Base-by-base conservation (phyloP, 176 grass and related monocot species). In the Oryza nivara region DNA sequence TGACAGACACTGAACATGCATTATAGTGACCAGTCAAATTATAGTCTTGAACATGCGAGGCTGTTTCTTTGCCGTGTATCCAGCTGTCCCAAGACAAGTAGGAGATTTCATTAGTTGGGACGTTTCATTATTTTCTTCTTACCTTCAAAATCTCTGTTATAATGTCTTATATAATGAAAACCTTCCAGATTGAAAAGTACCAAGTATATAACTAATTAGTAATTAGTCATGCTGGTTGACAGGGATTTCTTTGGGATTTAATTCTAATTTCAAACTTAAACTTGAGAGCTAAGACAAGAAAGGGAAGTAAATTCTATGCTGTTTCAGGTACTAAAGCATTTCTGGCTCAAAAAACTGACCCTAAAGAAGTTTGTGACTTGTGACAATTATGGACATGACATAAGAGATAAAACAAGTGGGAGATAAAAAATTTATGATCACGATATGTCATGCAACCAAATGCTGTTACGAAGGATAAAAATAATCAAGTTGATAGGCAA, bases 61-160 rank as follows among this genome's bases (percentile, higher is more conserved):
- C 25, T 65, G 6, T 83, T 78, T 72, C 16, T 44, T 73, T 5
- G 16, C 16, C 0, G 6, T 83, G 30, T 67, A 16, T 73, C 54
- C 60, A 73, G 40, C n/a, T 23, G 65, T 7, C 34, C 34, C 73
- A 77, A 60, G 52, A 67, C 36, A 70, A 76, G 28, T 9, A 46
- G 73, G 52, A 72, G 14, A 61, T 61, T 28, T 61, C 1, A 6
- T 68, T 4, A 73, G 4, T 65, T 68, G 41, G 6, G 72, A 52
- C 48, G 38, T 78, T 28, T 49, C 34, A 17, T 65, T 40, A 14
- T 63, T 83, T 20, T 83, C 67, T 72, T 7, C 4, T 51, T 83
- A n/a, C 45, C 44, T 78, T 72, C n/a, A n/a, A 83, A 78, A 71
- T 78, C 8, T 3, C 11, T 66, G 83, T 34, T 56, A 23, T 7